Evolutionary conservation across 257 asterid species (phyloP), one percentile per base, ranked within the genome.

Genomic region (Mentha longifolia): DNA sequence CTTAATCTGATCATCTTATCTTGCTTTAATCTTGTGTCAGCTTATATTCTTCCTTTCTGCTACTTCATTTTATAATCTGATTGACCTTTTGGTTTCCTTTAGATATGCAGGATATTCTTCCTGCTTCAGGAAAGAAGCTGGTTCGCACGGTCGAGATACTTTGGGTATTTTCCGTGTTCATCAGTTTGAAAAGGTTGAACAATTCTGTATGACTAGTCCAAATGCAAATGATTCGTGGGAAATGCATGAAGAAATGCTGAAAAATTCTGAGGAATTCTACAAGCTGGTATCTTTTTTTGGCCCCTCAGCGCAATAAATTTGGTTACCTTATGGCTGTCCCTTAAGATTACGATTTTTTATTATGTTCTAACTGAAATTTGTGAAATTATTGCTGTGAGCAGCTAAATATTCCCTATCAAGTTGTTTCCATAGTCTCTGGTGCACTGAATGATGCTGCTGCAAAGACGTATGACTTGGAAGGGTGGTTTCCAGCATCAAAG

Each of bases 361-460:
- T 20, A 59, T 30, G 8, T 30, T 20, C 7, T 20, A 59, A 41
- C 51, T 14, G 15, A 73, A 62, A 25, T 70, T 59, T 47, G n/a
- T n/a, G 55, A 49, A 51, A 30, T 19, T 47, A 12, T 43, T 41
- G 56, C 17, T 33, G 84, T 57, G 51, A 60, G 51, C 95, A 92
- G 97, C 87, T 91, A 68, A 86, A 86, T 51, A 76, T 94, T 77
- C 98, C 97, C 3, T 86, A 88, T 83, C 97, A 87, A 81, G 77
- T 92, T 39, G 97, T 94, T 50, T 69, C 93, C 7, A 89, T 91
- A 39, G 99, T 91, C 67, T 91, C 97, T 60, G 99, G 99, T 50
- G 99, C 97, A 58, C 69, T 94, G 67, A 94, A 89, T 63, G 99
- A 94, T 76, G 95, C 99, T 54, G 99, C 99, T 70, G 99, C 99